Evolutionary conservation across 768 basidiomycete species (phyloP).

Genomic region (Rhodotorula taiwanensis): DNA sequence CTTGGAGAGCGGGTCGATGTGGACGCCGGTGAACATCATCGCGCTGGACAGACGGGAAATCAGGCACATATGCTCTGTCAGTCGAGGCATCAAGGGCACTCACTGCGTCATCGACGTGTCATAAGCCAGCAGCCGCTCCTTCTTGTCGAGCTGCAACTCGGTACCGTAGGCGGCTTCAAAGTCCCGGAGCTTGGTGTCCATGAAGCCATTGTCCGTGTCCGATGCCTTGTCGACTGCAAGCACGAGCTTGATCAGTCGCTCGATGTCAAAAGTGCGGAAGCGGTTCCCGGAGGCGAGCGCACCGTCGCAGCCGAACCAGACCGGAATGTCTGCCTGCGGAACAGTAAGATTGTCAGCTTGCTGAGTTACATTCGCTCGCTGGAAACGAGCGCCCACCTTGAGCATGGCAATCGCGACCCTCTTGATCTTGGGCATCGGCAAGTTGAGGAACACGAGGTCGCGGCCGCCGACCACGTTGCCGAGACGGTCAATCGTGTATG

Average conservation of each 20-base stretch:
- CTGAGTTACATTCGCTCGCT: conserved; percentile 43
- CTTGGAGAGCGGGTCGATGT: conserved; percentile 64
- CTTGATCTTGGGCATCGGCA: conserved; percentile 54
- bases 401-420: conserved; percentile 50
- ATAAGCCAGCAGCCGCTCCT: conserved; percentile 68
- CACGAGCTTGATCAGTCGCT: too few species aligned
- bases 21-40: conserved; percentile 86
- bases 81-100: background rate
- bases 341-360: background rate
- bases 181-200: conserved; percentile 58
- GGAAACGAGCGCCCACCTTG: conserved; percentile 33
- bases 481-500: conserved; percentile 86
- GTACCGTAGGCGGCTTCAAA: conserved; percentile 73
- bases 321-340: conserved; percentile 43
- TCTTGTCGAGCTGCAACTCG: conserved; percentile 69
- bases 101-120: conserved; percentile 89
- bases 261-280: too few species aligned
- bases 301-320: conserved; percentile 50
- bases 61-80: background rate
- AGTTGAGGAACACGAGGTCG: conserved; percentile 59
- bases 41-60: conserved; percentile 25
- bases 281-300: too few species aligned
- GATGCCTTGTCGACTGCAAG: conserved; percentile 68
- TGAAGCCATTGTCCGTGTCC: conserved; percentile 63
- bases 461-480: conserved; percentile 89